Base-by-base conservation (phyloP, 2,329 filamentous ascomycete genomes). In the Scedosporium dehoogii region DNA sequence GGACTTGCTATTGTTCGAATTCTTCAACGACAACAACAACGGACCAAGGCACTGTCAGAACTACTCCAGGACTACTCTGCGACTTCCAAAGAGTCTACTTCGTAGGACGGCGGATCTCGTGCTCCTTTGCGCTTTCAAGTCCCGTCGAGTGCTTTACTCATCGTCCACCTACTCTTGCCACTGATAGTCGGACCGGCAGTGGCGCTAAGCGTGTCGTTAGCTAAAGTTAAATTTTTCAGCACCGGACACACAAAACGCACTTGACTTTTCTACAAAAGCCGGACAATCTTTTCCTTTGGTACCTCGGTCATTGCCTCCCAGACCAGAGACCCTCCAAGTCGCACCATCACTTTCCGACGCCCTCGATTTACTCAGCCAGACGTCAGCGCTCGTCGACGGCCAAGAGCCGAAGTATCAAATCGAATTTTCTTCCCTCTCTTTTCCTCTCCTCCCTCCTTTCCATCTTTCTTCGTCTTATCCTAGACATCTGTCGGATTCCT, bases 401-500 rank as follows among this genome's bases (percentile, higher is more conserved):
- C 10, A 25, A 12, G 58, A 48, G 58, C n/a, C 58, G 51, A 58
- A 41, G 38, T n/a, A 38, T 58, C 18, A n/a, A 27, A 27, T 57
- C 59, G 33, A 55, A 18, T n/a, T 53, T 9, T 27, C 58, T 66
- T 63, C 60, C 65, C 62, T 64, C 62, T n/a, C 59, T 27, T 44
- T 23, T 38, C 21, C 21, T 41, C 18, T 44, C 25, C 58, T 10
- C 21, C 27, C 7, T 57, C 29, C 23, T 57, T 57, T 27, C 21
- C 21, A 48, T 48, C 44, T 57, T 57, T 25, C 23, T 33, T 56
- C 53, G 14, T 57, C 58, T 18, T 23, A 18, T 33, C 59, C 33
- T n/a, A 10, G n/a, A 21, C 18, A 21, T 21, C 6, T 23, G 7
- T 18, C 16, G 6, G 16, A 18, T 23, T 61, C 2, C 6, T 27